Conservation (phyloP, 148 eudicot species). For the Euryodendron excelsum region DNA sequence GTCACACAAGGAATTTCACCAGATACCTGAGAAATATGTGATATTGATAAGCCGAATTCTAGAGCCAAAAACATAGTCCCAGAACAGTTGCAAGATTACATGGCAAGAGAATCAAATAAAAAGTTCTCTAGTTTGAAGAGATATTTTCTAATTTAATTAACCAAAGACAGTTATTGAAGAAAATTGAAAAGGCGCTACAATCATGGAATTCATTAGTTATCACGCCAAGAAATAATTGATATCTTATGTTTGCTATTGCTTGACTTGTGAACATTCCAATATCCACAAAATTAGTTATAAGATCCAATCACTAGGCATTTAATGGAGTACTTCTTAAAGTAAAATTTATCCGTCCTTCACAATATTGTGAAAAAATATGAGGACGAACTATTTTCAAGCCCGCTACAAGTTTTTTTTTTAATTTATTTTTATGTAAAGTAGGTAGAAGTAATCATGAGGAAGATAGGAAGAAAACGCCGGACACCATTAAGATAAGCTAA, state of each 20-base stretch:
- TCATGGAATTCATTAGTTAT: neutral
- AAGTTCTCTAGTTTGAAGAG: neutral
- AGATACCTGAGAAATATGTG: constrained; percentile 56
- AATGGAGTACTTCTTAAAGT: neutral
- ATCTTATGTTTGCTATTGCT: no score
- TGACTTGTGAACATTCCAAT: neutral
- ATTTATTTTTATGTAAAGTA: neutral
- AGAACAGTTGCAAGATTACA: neutral
- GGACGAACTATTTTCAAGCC: neutral
- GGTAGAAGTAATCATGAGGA: neutral
- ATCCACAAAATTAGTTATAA: neutral
- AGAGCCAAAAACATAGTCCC: neutral
- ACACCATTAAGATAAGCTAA: neutral
- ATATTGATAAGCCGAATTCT: constrained; percentile 9
- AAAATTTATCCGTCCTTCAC: neutral
- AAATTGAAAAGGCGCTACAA: neutral
- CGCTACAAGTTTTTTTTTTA: neutral
- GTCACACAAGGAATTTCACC: constrained; percentile 86
- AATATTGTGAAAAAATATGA: neutral
- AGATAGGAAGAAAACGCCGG: no score
- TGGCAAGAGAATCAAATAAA: neutral
- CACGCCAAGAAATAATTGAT: neutral
- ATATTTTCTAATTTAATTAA: neutral
- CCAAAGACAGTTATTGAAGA: neutral
- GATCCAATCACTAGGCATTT: no score